phyloP scores from a whole-genome alignment of 2,329 filamentous ascomycete species.

The Bretziella fagacearum region DNA sequence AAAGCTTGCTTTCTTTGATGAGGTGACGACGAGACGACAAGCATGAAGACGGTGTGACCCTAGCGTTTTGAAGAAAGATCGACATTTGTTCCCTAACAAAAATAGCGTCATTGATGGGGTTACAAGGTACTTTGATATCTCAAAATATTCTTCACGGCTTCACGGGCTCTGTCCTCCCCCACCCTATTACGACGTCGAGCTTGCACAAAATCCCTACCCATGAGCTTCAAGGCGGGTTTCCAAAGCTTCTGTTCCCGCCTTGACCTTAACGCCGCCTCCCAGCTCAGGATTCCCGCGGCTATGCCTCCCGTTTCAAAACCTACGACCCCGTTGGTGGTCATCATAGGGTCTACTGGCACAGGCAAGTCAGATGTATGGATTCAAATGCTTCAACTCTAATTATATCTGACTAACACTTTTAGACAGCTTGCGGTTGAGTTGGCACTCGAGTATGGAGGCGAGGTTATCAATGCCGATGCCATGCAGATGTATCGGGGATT shows the following conservation, averaged over 20 bases:
- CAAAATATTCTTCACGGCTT: too few species aligned
- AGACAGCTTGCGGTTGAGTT: conserved; percentile 76
- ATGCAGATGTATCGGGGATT: conserved; percentile 94
- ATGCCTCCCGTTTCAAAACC: conserved; percentile 21
- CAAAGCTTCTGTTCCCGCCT: conserved; percentile 5
- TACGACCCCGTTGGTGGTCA: conserved; percentile 50
- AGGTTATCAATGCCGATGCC: conserved; percentile 92
- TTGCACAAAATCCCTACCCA: not conserved
- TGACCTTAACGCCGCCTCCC: not conserved
- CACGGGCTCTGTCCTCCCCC: too few species aligned
- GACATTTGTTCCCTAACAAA: too few species aligned
- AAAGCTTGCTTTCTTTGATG: too few species aligned
- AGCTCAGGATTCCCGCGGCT: conserved; percentile 15
- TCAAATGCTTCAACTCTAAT: not conserved
- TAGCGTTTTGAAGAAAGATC: too few species aligned
- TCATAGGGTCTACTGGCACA: conserved; percentile 81
- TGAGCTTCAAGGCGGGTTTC: not conserved
- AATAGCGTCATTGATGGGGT: too few species aligned
- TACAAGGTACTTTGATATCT: too few species aligned
- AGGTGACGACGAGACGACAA: too few species aligned
- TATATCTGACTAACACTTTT: conserved; percentile 3
- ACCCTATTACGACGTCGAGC: too few species aligned
- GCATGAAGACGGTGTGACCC: too few species aligned
- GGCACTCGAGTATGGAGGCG: conserved; percentile 67
- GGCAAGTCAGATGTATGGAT: conserved; percentile 71